These are phyloP conservation scores for Aspergillus panamensis DNA, from an alignment of 495 filamentous ascomycete species.

Conservation along the genomic window DNA sequence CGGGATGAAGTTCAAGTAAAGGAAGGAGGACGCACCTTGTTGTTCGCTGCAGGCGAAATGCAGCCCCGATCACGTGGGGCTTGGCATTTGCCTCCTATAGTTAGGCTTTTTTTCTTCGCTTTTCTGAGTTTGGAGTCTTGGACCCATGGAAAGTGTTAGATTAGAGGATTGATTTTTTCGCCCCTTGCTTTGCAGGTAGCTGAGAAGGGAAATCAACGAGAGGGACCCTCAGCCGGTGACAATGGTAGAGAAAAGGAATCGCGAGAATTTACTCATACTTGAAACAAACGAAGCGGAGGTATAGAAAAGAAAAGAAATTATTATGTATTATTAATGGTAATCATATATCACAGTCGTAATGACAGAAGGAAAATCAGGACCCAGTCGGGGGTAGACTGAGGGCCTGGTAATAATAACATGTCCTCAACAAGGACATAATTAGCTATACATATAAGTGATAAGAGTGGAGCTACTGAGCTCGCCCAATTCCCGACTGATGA, in stretches of 20 bases:
- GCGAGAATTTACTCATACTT: neutral
- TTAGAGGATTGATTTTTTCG: neutral
- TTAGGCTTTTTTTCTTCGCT: conserved; percentile 5
- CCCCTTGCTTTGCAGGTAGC: neutral
- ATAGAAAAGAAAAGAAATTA: conserved; percentile 10
- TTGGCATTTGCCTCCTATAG: conserved; percentile 20
- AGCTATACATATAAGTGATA: conserved; percentile 9
- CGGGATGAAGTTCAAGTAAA: conserved; percentile 10
- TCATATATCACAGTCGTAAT: conserved; percentile 30
- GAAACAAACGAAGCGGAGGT: neutral
- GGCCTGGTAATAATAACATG: neutral
- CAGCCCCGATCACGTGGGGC: conserved; percentile 13
- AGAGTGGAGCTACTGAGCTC: neutral
- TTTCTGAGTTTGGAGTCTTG: neutral
- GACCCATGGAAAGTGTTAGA: neutral
- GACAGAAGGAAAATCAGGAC: conserved; percentile 1
- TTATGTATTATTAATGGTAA: conserved; percentile 33
- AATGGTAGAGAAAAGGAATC: neutral
- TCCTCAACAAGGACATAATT: neutral
- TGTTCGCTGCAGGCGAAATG: conserved; percentile 4
- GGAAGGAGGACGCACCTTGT: neutral
- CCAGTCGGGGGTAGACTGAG: neutral
- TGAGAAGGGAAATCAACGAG: neutral
- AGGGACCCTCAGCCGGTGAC: neutral
- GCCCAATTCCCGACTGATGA: conserved; percentile 1